Evolutionary conservation across 2,329 filamentous ascomycete species (phyloP), one percentile per base, ranked within the genome.

Genomic region (Diaporthe sp.): DNA sequence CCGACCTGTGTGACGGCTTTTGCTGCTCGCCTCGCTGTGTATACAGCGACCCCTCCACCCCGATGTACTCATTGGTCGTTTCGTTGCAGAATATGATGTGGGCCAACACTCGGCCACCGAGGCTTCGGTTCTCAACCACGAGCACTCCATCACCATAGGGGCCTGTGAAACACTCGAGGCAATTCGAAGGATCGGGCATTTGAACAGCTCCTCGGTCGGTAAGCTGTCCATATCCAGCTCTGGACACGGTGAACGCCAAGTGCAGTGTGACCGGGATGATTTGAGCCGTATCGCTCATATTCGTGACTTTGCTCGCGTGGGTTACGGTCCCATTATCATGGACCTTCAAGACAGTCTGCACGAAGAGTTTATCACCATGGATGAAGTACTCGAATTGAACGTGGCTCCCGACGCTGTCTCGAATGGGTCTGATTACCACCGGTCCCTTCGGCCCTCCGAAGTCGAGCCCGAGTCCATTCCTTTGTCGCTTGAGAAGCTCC

Each of bases 141-240:
- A 76, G 73, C 2, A 74, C 53, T 12, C 25, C 13, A n/a, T 31
- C 46, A 10, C 44, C 70, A 8, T 62, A 34, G 2, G 58, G 2
- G 2, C 22, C 57, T 19, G 34, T 65, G 28, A 49, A 28, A 12
- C 10, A 31, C 10, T 59, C 3, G 15, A 77, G 25, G 7, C 17
- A 28, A 25, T 79, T 79, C 9, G 58, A 15, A 46, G 71, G 72
- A 15, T 44, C 37, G 3, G 78, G 78, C 49, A 79, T 76, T 0
- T 55, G 46, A 6, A 79, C 75, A 10, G 58, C 77, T 28, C 78
- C 78, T 31, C 77, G 72, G 28, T 79, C 78, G 1, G 78, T 79
- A 15, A 79, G 75, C 25, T 79, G 78, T 0, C 78, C 78, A 42
- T 79, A 79, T 7, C 78, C 79, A 12, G 78, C 78, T 22, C 78